Evolutionary conservation across 352 stramenopile species (phyloP).

Genomic region (Blastocystis sp.): DNA sequence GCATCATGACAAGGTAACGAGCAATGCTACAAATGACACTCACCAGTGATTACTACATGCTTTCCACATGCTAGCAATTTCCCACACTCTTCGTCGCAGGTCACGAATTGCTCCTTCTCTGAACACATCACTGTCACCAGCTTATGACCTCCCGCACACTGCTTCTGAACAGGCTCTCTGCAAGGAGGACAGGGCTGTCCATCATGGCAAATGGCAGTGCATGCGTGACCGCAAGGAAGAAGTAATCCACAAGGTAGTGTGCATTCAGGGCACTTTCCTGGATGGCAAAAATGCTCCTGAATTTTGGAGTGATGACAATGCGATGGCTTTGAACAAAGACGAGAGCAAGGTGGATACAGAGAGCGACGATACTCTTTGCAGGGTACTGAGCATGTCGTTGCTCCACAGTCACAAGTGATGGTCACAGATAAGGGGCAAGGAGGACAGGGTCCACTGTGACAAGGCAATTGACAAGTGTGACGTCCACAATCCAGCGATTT

Average conservation of each 20-base stretch:
- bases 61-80: neutral
- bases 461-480: slow-evolving; percentile 32
- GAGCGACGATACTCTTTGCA: slow-evolving; percentile 22
- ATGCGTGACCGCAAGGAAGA: slow-evolving; percentile 13
- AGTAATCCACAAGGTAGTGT: neutral
- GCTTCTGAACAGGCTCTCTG: neutral
- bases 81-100: neutral
- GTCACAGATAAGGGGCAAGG: neutral
- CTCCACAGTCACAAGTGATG: slow-evolving; percentile 16
- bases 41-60: neutral
- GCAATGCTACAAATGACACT: neutral
- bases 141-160: slow-evolving; percentile 1
- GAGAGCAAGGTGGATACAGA: slow-evolving; percentile 7
- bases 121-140: neutral
- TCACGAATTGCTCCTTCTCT: neutral
- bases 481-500: slow-evolving; percentile 36
- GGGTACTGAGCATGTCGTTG: neutral
- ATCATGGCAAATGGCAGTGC: slow-evolving; percentile 27
- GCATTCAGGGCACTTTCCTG: neutral
- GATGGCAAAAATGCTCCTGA: slow-evolving; percentile 37
- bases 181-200: slow-evolving; percentile 14
- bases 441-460: slow-evolving; percentile 34
- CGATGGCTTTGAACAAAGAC: neutral
- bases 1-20: neutral
- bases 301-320: slow-evolving; percentile 43